Evolutionary conservation across 768 basidiomycete species (phyloP).

Genomic region (Kwoniella bestiolae): DNA sequence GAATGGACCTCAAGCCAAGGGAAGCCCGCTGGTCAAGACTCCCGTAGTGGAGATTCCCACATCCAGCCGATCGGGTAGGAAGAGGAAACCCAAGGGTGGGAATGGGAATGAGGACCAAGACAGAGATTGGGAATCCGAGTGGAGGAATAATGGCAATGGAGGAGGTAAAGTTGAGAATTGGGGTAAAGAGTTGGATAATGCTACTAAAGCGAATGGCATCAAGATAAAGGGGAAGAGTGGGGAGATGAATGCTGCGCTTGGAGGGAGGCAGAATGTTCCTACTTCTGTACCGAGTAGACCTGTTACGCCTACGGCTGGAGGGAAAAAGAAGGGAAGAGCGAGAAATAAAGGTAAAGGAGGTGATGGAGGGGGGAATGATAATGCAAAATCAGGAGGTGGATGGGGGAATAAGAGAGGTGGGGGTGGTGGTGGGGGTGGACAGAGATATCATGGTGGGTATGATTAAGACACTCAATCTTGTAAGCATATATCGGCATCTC

Average conservation of each 20-base stretch:
- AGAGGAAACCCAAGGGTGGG: conserved; percentile 6
- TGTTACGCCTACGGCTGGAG: not conserved
- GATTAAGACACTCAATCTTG: not conserved
- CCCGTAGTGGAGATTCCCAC: conserved; percentile 5
- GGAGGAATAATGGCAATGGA: conserved; percentile 40
- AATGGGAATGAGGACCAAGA: conserved; percentile 24
- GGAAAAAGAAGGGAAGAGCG: conserved; percentile 12
- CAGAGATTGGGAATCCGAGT: conserved; percentile 43
- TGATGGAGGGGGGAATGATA: conserved; percentile 92
- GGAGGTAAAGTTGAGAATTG: conserved; percentile 45
- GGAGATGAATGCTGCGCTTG: conserved; percentile 6
- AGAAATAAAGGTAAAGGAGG: conserved; percentile 62
- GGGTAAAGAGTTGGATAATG: conserved; percentile 38
- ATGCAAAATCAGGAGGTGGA: conserved; percentile 87
- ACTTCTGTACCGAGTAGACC: not conserved
- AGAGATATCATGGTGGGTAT: conserved; percentile 39
- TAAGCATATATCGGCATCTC: not conserved
- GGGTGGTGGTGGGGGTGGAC: conserved; percentile 4
- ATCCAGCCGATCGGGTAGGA: not conserved
- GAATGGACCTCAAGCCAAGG: not conserved
- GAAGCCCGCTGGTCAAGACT: not conserved
- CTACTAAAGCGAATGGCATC: conserved; percentile 20
- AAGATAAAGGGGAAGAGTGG: conserved; percentile 16
- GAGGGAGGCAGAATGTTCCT: not conserved
- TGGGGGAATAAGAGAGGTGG: not conserved